Base-by-base conservation (phyloP, 345 rosid species). In the Eucalyptus microcorys region DNA sequence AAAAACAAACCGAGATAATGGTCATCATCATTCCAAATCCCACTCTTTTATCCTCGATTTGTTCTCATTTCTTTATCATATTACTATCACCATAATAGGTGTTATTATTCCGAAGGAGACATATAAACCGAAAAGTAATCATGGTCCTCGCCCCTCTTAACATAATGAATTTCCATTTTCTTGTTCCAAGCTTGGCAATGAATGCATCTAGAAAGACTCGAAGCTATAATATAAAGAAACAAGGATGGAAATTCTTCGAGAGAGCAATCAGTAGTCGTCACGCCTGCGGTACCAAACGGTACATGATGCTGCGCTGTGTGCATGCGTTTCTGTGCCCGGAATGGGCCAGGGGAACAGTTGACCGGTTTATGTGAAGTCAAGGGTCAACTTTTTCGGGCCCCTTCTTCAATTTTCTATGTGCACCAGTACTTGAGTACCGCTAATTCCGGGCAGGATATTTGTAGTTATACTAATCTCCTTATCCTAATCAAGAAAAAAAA, bases 41-140 rank as follows among this genome's bases (percentile, higher is more conserved):
- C 92, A 93, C 93, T 91, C 85, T 85, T 87, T n/a, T 43, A 24
- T 40, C 89, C 91, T 88, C 90, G 90, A 89, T 91, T 91, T 91
- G 94, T 90, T 91, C 90, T 85, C 53, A 86, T 92, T 90, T 93
- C 89, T 87, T 92, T 90, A 86, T 89, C 95, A 89, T 90, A 91
- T 92, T 91, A 93, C 92, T 90, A 92, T 89, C 87, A 89, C 87
- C 87, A 96, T 93, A 93, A 94, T 94, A 93, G 91, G 92, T 64
- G 80, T 86, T 76, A 94, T 93, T 88, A 92, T 91, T 90, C 80
- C 86, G 95, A 95, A 93, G 95, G 93, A 89, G 94, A 94, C 94
- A 93, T 88, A 89, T 92, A 93, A 94, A 95, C 96, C 96, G 94
- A 93, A 92, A 92, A 26, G 92, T 85, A 93, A 95, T 96, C 93